Percentiles rank a stretch among this genome's conserved stretches.
Evolutionary conservation across 2,329 filamentous ascomycete genomes (phyloP).

Genomic region (Phyllosticta citriasiana): DNA sequence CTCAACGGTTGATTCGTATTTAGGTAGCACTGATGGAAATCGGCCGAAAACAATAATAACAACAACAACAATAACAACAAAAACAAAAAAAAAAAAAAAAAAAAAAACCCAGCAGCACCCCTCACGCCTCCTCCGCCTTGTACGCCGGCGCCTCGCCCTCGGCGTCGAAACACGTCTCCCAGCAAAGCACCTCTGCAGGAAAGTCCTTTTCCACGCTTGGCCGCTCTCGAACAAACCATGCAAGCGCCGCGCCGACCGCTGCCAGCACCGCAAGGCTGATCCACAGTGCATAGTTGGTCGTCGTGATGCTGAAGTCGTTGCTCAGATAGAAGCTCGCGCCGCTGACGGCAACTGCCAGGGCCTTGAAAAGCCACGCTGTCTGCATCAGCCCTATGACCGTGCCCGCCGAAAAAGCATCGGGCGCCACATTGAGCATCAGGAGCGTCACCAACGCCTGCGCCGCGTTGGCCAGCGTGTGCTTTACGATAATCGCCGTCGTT

Average conservation of each 20-base stretch:
- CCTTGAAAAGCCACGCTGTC: conserved; percentile 36
- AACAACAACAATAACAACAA: not conserved
- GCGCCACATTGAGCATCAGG: conserved; percentile 39
- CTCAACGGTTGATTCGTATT: not conserved
- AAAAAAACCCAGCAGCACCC: not conserved
- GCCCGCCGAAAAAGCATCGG: conserved; percentile 37
- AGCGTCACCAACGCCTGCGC: conserved; percentile 35
- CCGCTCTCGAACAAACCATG: conserved; percentile 35
- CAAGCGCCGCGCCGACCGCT: conserved; percentile 31
- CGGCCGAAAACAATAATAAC: not conserved
- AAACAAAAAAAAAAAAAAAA: not conserved
- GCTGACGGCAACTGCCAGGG: conserved; percentile 36
- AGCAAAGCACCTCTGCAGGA: conserved; percentile 32
- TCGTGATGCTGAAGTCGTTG: conserved; percentile 33
- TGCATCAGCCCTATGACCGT: conserved; percentile 40
- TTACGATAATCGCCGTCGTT: conserved; percentile 31
- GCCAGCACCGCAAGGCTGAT: conserved; percentile 32
- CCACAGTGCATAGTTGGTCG: conserved; percentile 37
- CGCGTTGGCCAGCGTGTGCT: conserved; percentile 32
- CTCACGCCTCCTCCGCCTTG: not conserved
- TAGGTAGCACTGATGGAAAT: not conserved
- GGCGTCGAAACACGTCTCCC: conserved; percentile 38
- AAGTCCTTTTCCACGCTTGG: conserved; percentile 37
- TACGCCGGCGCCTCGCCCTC: conserved; percentile 16
- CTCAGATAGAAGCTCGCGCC: conserved; percentile 37